phyloP scores from a whole-genome alignment of 106 monocot genomes.

The Vanilla planifolia region DNA sequence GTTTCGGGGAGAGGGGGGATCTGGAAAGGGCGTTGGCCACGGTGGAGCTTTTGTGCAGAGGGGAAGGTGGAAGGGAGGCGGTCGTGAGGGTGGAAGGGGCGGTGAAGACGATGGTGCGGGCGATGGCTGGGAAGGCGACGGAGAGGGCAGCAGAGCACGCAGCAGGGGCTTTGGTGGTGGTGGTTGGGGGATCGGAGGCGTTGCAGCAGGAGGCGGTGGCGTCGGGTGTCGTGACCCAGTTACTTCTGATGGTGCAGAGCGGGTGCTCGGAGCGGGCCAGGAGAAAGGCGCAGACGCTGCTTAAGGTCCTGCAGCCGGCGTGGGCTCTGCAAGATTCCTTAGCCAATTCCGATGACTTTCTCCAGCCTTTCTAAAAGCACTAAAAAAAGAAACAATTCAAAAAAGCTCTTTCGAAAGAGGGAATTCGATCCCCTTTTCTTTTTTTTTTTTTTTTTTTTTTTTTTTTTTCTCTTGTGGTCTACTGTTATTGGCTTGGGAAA shows the following conservation, averaged over 20 bases:
- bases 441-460: too few species aligned
- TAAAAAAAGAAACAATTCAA: too few species aligned
- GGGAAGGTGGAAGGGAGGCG: slow-evolving; percentile 49
- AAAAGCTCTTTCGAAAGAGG: too few species aligned
- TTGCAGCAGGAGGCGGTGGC: slow-evolving; percentile 67
- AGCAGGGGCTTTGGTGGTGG: slow-evolving; percentile 40
- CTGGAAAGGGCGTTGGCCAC: slow-evolving; percentile 64
- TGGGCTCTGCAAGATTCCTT: slow-evolving; percentile 32
- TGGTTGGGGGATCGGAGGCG: slow-evolving; percentile 31
- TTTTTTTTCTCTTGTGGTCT: too few species aligned
- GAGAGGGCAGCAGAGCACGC: slow-evolving; percentile 71
- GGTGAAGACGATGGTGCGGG: slow-evolving; percentile 32
- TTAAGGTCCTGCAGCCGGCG: slow-evolving; percentile 62
- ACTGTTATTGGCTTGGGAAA: too few species aligned
- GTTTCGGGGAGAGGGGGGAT: slow-evolving; percentile 28
- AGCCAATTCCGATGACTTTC: slow-evolving; percentile 51
- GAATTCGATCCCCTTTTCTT: too few species aligned
- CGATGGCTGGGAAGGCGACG: slow-evolving; percentile 29
- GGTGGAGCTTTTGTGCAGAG: slow-evolving; percentile 75
- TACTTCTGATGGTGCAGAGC: slow-evolving; percentile 91
- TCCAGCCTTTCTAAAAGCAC: slow-evolving; percentile 34
- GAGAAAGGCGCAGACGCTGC: slow-evolving; percentile 87
- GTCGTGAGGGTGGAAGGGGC: slow-evolving; percentile 20
- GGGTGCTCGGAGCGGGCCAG: slow-evolving; percentile 84
- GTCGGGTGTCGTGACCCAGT: slow-evolving; percentile 58